phyloP scores from a whole-genome alignment of 495 filamentous ascomycete genomes.

The Penicillium alfredii region DNA sequence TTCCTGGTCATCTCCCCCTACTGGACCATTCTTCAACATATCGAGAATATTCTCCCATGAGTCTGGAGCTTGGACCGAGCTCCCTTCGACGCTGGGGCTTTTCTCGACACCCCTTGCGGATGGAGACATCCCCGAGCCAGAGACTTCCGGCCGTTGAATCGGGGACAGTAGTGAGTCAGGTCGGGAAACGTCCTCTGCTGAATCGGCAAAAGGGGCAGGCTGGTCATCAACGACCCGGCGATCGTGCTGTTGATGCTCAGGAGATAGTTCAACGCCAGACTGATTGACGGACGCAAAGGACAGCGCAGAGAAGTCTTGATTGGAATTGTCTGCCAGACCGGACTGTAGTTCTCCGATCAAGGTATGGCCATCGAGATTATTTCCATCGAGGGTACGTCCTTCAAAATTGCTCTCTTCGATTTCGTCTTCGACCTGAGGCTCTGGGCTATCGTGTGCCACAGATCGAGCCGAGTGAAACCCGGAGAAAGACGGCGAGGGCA shows the following conservation, averaged over 20 bases:
- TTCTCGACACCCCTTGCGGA: not conserved
- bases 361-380: slow-evolving; percentile 21
- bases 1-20: slow-evolving; percentile 6
- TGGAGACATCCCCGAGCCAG: not conserved
- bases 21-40: slow-evolving; percentile 11
- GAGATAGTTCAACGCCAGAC: slow-evolving; percentile 6
- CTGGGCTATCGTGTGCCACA: too few species aligned
- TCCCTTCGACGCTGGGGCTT: too few species aligned
- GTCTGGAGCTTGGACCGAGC: not conserved
- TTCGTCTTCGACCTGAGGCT: not conserved
- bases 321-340: slow-evolving; percentile 6
- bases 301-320: slow-evolving; percentile 13
- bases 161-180: slow-evolving; percentile 14
- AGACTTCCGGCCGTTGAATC: not conserved
- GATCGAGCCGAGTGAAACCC: slow-evolving; percentile 23
- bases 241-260: slow-evolving; percentile 8
- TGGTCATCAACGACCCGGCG: slow-evolving; percentile 18
- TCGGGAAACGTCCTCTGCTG: slow-evolving; percentile 5
- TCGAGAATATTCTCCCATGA: slow-evolving; percentile 6
- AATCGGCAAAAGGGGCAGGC: not conserved
- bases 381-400: slow-evolving; percentile 6
- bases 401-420: slow-evolving; percentile 13
- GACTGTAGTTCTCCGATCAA: slow-evolving; percentile 19
- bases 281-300: slow-evolving; percentile 20
- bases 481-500: slow-evolving; percentile 22